Base-by-base conservation (phyloP, 495 filamentous ascomycete genomes). In the Penicillium odoratum region DNA sequence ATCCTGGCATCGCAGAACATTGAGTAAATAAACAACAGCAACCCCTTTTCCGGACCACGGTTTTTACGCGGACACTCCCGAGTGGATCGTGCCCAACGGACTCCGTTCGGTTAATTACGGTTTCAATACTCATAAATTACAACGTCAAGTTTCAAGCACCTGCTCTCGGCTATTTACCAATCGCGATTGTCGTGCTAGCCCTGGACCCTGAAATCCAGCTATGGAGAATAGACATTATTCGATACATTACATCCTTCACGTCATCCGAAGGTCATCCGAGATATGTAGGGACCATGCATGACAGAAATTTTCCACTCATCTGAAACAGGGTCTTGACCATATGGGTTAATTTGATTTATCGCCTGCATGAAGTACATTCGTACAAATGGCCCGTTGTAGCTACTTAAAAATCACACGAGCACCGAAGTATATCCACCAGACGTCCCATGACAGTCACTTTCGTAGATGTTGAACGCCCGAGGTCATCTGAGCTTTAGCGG, bases 41-140 rank as follows among this genome's bases (percentile, higher is more conserved):
- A 21, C 49, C 30, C 26, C 40, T 21, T 57, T 31, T 28, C 21
- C 26, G 18, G 5, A 55, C 28, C 51, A 51, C 33, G 34, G 57
- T 55, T 56, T 51, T 50, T 36, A 13, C 45, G 31, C 60, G 60
- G 60, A 29, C 51, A 16, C 46, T 62, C 60, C 60, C 60, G 60
- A 18, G 55, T 61, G 54, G 59, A 55, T 31, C 31, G n/a, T 11
- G 33, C 18, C 21, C 33, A 53, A 51, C 16, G 46, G 8, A 31
- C n/a, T 26, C 4, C 7, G 28, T 31, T 44, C 46, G 10, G 26
- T 48, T 18, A 40, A 15, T 40, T 40, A 40, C 38, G 15, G 38
- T 13, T 21, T 40, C 38, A 15, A 40, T n/a, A 16, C 38, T 11
- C 9, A 40, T 40, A 40, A 40, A 40, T 40, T 40, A 40, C 38